phyloP scores from a whole-genome alignment of 2,329 filamentous ascomycete genomes.

The Ceratocystis alfenasii region DNA sequence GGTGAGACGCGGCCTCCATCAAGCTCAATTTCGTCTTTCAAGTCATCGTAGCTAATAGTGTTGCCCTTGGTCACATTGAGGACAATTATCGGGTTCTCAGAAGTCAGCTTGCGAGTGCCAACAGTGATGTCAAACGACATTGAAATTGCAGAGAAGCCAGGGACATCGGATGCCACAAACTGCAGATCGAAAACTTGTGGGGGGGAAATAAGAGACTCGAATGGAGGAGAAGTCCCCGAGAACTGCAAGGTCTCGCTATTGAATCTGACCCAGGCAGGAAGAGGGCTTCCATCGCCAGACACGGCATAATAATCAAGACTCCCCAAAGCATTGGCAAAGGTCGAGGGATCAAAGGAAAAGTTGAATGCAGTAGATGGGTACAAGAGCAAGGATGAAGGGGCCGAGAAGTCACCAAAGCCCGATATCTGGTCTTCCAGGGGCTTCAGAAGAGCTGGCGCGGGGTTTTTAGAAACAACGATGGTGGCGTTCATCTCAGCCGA shows the following conservation, averaged over 20 bases:
- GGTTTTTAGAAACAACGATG: slow-evolving; percentile 53
- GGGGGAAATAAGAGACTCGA: slow-evolving; percentile 49
- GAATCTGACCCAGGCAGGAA: slow-evolving; percentile 79
- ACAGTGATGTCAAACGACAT: slow-evolving; percentile 60
- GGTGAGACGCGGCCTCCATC: slow-evolving; percentile 42
- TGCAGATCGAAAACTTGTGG: slow-evolving; percentile 62
- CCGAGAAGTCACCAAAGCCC: slow-evolving; percentile 46
- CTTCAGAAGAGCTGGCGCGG: slow-evolving; percentile 41
- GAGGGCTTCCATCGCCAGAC: slow-evolving; percentile 62
- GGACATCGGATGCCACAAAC: slow-evolving; percentile 65
- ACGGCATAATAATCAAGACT: slow-evolving; percentile 63
- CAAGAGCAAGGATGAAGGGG: slow-evolving; percentile 46
- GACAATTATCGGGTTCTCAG: slow-evolving; percentile 44
- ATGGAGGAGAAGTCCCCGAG: slow-evolving; percentile 55
- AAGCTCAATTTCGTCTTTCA: slow-evolving; percentile 42
- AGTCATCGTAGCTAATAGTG: slow-evolving; percentile 40
- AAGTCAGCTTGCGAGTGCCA: slow-evolving; percentile 56
- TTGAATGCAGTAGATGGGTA: slow-evolving; percentile 43
- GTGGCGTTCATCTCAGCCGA: slow-evolving; percentile 53
- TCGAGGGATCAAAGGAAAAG: slow-evolving; percentile 43
- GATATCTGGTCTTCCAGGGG: slow-evolving; percentile 48
- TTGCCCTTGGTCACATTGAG: slow-evolving; percentile 45
- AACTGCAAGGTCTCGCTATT: slow-evolving; percentile 53
- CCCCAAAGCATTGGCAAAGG: slow-evolving; percentile 47
- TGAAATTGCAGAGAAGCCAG: slow-evolving; percentile 59